Conservation (phyloP, 2,329 filamentous ascomycete species). For the Colletotrichum filicis region DNA sequence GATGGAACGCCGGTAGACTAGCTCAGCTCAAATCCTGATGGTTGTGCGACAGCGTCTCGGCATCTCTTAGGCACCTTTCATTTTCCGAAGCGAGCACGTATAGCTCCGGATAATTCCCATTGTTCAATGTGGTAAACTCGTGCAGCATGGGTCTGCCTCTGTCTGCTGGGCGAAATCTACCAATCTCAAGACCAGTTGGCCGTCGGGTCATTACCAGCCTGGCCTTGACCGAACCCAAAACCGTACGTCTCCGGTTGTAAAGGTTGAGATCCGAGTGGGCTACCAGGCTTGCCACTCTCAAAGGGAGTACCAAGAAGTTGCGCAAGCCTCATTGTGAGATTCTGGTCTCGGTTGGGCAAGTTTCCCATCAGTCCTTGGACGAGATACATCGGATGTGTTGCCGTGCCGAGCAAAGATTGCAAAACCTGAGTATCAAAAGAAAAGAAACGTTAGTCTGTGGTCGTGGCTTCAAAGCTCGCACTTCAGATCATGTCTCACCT, state of each 20-base stretch:
- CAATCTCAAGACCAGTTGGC: conserved; percentile 19
- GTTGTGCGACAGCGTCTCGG: not conserved
- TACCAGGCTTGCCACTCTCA: conserved; percentile 19
- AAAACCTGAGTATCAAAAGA: conserved; percentile 13
- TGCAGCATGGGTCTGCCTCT: not conserved
- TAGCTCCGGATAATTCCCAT: not conserved
- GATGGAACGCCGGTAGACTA: not conserved
- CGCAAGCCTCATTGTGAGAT: conserved; percentile 22
- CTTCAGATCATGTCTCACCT: conserved; percentile 17
- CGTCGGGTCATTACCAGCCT: conserved; percentile 28
- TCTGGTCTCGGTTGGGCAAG: conserved; percentile 31
- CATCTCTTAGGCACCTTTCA: not conserved
- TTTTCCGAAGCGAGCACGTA: not conserved
- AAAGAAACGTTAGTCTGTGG: not conserved
- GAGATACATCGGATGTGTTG: conserved; percentile 34
- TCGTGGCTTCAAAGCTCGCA: not conserved
- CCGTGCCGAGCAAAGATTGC: conserved; percentile 19
- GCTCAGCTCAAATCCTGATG: not conserved
- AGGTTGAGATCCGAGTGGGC: conserved; percentile 31
- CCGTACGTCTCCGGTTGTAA: conserved; percentile 34
- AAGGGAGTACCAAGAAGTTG: conserved; percentile 27
- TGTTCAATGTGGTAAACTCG: not conserved
- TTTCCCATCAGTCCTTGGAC: conserved; percentile 32
- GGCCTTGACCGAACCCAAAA: conserved; percentile 29
- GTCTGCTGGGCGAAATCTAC: not conserved